phyloP scores from a whole-genome alignment of 371 early-diverging fungal genomes.

The Mortierella sp. region DNA sequence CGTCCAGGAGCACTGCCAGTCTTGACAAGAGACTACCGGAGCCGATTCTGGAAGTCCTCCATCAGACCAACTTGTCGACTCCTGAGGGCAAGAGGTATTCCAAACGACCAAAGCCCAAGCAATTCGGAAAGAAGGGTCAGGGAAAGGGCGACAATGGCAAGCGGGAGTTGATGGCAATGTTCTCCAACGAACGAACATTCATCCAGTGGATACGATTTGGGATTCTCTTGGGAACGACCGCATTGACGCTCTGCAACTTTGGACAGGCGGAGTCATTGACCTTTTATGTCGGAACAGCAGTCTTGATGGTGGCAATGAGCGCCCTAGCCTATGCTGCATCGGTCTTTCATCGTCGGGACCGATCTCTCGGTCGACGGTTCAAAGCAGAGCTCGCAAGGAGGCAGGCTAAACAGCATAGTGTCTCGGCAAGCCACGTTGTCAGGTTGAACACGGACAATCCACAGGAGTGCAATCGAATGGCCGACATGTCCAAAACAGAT shows the following conservation, averaged over 20 bases:
- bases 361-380: slow-evolving; percentile 26
- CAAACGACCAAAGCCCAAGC: slow-evolving; percentile 26
- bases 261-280: slow-evolving; percentile 16
- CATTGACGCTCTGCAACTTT: slow-evolving; percentile 40
- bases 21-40: slow-evolving; percentile 6
- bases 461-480: neutral
- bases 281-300: slow-evolving; percentile 19
- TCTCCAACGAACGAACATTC: slow-evolving; percentile 43
- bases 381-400: slow-evolving; percentile 12
- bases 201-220: slow-evolving; percentile 46
- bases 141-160: slow-evolving; percentile 21
- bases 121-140: slow-evolving; percentile 17
- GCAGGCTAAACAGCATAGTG: slow-evolving; percentile 9
- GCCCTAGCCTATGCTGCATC: slow-evolving; percentile 24
- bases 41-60: slow-evolving; percentile 4
- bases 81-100: slow-evolving; percentile 29
- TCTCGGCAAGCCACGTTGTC: too few species aligned
- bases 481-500: neutral
- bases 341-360: slow-evolving; percentile 34
- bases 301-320: slow-evolving; percentile 28
- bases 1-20: slow-evolving; percentile 11
- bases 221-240: slow-evolving; percentile 31
- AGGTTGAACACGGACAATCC: too few species aligned
- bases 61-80: slow-evolving; percentile 12
- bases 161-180: slow-evolving; percentile 21